Conservation (phyloP, 2,329 filamentous ascomycete genomes). For the Colletotrichum graminicola region DNA sequence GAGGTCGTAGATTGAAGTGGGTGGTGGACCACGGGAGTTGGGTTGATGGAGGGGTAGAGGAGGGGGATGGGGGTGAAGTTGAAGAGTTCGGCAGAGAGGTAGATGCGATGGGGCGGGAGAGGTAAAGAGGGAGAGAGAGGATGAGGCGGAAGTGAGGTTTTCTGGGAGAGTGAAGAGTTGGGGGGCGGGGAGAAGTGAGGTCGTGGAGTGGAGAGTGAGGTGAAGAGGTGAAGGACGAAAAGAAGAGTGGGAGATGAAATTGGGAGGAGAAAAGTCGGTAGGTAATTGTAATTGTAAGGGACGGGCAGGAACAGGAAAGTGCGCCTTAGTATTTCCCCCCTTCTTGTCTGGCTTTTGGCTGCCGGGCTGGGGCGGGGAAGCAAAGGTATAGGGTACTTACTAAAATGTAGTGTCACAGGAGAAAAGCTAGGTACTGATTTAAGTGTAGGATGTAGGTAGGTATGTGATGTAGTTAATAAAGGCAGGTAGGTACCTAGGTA, state of each 20-base stretch:
- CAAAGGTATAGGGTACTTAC: conserved; percentile 37
- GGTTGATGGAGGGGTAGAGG: conserved; percentile 39
- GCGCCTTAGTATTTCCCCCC: conserved; percentile 25
- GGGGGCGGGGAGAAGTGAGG: conserved; percentile 43
- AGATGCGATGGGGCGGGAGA: conserved; percentile 42
- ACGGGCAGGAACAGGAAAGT: conserved; percentile 44
- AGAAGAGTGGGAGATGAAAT: conserved; percentile 47
- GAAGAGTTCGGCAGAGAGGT: conserved; percentile 44
- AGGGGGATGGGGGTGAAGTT: conserved; percentile 43
- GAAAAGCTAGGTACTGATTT: conserved; percentile 20
- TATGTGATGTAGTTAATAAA: neutral
- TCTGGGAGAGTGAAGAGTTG: conserved; percentile 44
- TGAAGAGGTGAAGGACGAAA: conserved; percentile 38
- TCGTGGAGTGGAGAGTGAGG: conserved; percentile 44
- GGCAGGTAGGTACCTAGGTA: conserved; percentile 1
- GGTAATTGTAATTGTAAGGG: conserved; percentile 44
- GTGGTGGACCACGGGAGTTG: conserved; percentile 30
- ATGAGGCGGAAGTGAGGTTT: conserved; percentile 42
- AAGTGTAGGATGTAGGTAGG: neutral
- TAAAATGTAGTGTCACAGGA: conserved; percentile 28
- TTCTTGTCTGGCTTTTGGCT: conserved; percentile 10
- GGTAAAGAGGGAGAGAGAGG: conserved; percentile 44
- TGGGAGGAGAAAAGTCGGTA: conserved; percentile 44
- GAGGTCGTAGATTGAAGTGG: conserved; percentile 27
- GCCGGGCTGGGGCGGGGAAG: conserved; percentile 4